phyloP scores from a whole-genome alignment of 1,284 basidiomycete genomes.

The Fomes fomentarius region DNA sequence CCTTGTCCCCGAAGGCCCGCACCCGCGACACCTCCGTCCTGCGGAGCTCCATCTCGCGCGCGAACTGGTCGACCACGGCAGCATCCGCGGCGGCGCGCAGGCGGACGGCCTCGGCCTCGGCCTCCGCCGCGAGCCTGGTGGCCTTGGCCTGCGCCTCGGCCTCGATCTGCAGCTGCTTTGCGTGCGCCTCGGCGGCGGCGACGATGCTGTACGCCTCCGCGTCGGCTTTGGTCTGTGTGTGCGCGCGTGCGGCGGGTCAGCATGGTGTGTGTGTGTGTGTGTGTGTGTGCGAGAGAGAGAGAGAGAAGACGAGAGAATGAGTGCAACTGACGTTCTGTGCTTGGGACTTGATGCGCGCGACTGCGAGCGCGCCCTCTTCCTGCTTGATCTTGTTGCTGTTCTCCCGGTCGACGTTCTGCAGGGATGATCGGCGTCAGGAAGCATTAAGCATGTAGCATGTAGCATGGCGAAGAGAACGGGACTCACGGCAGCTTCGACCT shows the following conservation, averaged over 20 bases:
- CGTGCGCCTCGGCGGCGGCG: slow-evolving; percentile 74
- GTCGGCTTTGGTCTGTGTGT: slow-evolving; percentile 63
- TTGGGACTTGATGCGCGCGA: slow-evolving; percentile 75
- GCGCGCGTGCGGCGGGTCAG: background rate
- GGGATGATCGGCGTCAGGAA: background rate
- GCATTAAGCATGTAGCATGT: too few species aligned
- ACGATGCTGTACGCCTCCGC: slow-evolving; percentile 73
- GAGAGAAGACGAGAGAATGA: background rate
- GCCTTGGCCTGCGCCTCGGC: slow-evolving; percentile 76
- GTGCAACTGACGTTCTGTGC: slow-evolving; percentile 52
- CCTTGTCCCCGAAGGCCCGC: slow-evolving; percentile 66
- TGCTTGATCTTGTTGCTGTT: slow-evolving; percentile 85
- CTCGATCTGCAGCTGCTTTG: slow-evolving; percentile 69
- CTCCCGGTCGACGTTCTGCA: slow-evolving; percentile 78
- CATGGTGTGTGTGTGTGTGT: too few species aligned
- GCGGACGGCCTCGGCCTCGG: slow-evolving; percentile 70
- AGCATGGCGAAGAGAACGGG: background rate
- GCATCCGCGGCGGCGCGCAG: slow-evolving; percentile 67
- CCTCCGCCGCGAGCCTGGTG: slow-evolving; percentile 68
- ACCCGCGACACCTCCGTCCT: slow-evolving; percentile 67
- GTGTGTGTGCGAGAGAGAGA: background rate
- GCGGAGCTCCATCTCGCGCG: slow-evolving; percentile 73
- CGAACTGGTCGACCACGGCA: slow-evolving; percentile 64
- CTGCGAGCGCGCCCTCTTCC: slow-evolving; percentile 75
- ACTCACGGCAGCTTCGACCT: slow-evolving; percentile 80